A percentile compares a stretch with the other conserved stretches of the same genome.
Evolutionary conservation across 805 yeast species (phyloP).

Genomic region (Ogataea angusta): DNA sequence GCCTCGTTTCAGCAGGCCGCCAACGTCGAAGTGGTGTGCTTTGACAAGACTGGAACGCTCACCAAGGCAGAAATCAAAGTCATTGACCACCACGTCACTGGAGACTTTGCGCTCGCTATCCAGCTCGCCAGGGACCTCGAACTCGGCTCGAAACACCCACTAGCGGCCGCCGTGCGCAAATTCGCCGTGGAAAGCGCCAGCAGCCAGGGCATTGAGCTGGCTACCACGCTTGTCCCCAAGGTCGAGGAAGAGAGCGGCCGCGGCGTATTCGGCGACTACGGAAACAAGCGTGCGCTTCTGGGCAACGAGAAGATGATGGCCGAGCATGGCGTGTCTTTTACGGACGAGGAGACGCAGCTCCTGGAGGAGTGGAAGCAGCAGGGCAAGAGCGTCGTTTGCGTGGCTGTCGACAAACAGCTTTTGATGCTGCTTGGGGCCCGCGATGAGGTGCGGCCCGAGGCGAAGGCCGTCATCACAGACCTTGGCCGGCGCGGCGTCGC

Average conservation of each 20-base stretch:
- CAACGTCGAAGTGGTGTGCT: slow-evolving; percentile 58
- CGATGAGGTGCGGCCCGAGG: slow-evolving; percentile 59
- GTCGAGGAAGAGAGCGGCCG: slow-evolving; percentile 57
- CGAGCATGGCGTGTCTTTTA: slow-evolving; percentile 42
- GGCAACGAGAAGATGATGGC: slow-evolving; percentile 62
- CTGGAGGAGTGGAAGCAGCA: slow-evolving; percentile 55
- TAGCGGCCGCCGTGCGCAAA: slow-evolving; percentile 54
- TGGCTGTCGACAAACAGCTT: slow-evolving; percentile 45
- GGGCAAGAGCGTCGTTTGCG: slow-evolving; percentile 61
- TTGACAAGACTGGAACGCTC: slow-evolving; percentile 78
- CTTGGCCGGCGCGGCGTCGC: slow-evolving; percentile 43
- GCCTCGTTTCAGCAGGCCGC: slow-evolving; percentile 79
- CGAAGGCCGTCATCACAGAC: slow-evolving; percentile 46
- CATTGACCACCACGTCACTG: slow-evolving; percentile 44
- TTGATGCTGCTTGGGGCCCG: slow-evolving; percentile 55
- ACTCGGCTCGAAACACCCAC: slow-evolving; percentile 63
- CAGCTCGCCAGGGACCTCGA: slow-evolving; percentile 61
- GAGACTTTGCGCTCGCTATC: slow-evolving; percentile 29
- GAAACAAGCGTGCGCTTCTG: slow-evolving; percentile 34
- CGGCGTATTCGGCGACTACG: slow-evolving; percentile 50
- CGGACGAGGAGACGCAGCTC: slow-evolving; percentile 32
- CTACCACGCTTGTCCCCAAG: slow-evolving; percentile 40
- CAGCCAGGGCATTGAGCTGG: slow-evolving; percentile 14
- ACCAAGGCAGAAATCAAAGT: slow-evolving; percentile 59
- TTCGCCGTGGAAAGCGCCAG: slow-evolving; percentile 30